These are phyloP conservation scores for Betula pendula DNA, from an alignment of 306 rosid species.

Conservation along the genomic window DNA sequence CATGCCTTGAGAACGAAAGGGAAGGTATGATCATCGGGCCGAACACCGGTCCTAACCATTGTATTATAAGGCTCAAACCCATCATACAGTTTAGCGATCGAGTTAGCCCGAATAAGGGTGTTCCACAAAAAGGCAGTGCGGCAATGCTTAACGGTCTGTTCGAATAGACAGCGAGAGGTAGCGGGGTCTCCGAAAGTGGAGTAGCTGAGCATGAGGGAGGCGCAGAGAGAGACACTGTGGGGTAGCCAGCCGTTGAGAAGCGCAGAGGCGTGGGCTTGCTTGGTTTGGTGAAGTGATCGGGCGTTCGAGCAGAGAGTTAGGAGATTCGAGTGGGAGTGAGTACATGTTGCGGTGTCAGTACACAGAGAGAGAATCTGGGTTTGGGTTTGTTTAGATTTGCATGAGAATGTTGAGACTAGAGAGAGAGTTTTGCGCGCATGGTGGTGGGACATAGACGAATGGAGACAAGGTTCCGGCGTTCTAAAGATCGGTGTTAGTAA, in stretches of 20 bases:
- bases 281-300: slow-evolving; percentile 54
- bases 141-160: slow-evolving; percentile 41
- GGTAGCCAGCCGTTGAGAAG: slow-evolving; percentile 64
- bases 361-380: slow-evolving; percentile 22
- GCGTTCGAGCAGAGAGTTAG: slow-evolving; percentile 46
- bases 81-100: slow-evolving; percentile 49
- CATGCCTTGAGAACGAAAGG: slow-evolving; percentile 77
- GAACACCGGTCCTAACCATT: slow-evolving; percentile 60
- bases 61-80: slow-evolving; percentile 54
- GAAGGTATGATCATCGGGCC: slow-evolving; percentile 66
- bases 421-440: slow-evolving; percentile 31
- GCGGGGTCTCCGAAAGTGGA: slow-evolving; percentile 49
- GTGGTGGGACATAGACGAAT: slow-evolving; percentile 31
- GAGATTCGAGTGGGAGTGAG: slow-evolving; percentile 39
- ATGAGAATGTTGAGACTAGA: slow-evolving; percentile 10
- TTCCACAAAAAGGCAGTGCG: slow-evolving; percentile 73
- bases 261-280: slow-evolving; percentile 69
- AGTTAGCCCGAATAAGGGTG: slow-evolving; percentile 68
- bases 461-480: neutral
- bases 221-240: slow-evolving; percentile 60
- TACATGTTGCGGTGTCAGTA: neutral
- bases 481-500: neutral
- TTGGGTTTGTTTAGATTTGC: slow-evolving; percentile 15
- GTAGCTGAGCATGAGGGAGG: slow-evolving; percentile 73
- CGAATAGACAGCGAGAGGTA: slow-evolving; percentile 48